These are phyloP conservation scores for Populus nigra DNA, from an alignment of 345 rosid genomes.

Conservation along the genomic window DNA sequence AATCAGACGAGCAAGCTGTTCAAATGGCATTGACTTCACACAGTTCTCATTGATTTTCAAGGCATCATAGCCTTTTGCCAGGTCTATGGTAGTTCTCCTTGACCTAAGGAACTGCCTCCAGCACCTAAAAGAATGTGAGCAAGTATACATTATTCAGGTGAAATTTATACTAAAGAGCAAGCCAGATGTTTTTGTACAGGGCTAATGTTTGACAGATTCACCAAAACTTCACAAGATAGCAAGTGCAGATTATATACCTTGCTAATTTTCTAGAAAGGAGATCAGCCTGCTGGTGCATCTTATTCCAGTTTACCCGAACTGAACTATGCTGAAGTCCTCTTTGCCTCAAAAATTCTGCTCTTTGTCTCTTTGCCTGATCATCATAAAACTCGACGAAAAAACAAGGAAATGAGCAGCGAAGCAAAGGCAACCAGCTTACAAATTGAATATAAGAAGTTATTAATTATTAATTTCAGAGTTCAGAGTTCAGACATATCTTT, in stretches of 20 bases:
- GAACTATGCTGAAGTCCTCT: constrained; percentile 63
- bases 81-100: constrained; percentile 64
- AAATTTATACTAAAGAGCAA: not conserved
- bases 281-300: constrained; percentile 73
- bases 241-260: constrained; percentile 39
- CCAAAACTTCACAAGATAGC: not conserved
- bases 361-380: constrained; percentile 73
- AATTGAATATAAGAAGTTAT: not conserved
- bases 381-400: constrained; percentile 14
- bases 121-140: constrained; percentile 48
- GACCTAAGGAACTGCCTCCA: constrained; percentile 74
- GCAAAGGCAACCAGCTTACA: not conserved
- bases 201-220: not conserved
- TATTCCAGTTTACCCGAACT: constrained; percentile 40
- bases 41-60: constrained; percentile 56
- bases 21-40: constrained; percentile 70
- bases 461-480: constrained; percentile 3
- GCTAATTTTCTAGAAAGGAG: constrained; percentile 74
- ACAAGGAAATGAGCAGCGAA: not conserved
- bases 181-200: not conserved
- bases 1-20: constrained; percentile 69
- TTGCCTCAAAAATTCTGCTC: constrained; percentile 89
- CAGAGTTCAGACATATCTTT: constrained; percentile 12
- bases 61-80: constrained; percentile 63
- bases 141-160: not conserved